Conservation (phyloP, 2,329 filamentous ascomycete species). For the Fusarium mexicanum region DNA sequence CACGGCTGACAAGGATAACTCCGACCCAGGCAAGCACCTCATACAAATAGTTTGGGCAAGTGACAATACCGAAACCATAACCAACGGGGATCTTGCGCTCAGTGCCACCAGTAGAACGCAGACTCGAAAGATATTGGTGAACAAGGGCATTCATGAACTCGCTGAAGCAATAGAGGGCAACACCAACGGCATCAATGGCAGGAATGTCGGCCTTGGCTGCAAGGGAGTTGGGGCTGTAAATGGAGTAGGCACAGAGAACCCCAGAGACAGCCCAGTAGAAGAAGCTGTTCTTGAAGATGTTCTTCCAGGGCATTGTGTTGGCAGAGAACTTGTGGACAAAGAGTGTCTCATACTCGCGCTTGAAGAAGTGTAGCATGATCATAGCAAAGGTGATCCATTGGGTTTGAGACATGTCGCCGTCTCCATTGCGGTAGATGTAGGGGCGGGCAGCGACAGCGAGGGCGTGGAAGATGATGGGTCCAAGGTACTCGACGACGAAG, state of each 20-base stretch:
- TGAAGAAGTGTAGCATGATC: conserved; percentile 85
- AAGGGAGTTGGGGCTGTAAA: conserved; percentile 80
- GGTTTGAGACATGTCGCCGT: conserved; percentile 65
- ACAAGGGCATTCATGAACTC: conserved; percentile 84
- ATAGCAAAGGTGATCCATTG: conserved; percentile 81
- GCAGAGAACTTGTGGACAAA: conserved; percentile 96
- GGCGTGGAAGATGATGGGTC: conserved; percentile 87
- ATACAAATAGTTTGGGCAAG: conserved; percentile 97
- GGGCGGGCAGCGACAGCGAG: conserved; percentile 77
- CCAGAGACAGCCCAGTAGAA: conserved; percentile 95
- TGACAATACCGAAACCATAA: conserved; percentile 85
- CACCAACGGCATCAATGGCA: conserved; percentile 70
- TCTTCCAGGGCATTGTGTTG: conserved; percentile 89
- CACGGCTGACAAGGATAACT: conserved; percentile 81
- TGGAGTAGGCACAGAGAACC: conserved; percentile 81
- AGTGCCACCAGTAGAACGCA: conserved; percentile 82
- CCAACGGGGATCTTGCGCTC: conserved; percentile 89
- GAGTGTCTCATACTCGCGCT: conserved; percentile 93
- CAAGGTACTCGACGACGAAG: conserved; percentile 94
- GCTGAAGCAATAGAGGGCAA: conserved; percentile 78
- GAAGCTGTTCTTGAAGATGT: conserved; percentile 93
- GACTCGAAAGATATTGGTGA: conserved; percentile 79
- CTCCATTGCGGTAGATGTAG: conserved; percentile 61
- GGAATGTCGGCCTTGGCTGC: conserved; percentile 64
- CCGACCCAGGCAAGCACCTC: conserved; percentile 89